Evolutionary conservation across 257 asterid species (phyloP).

Genomic region (Solanum paucissectum): DNA sequence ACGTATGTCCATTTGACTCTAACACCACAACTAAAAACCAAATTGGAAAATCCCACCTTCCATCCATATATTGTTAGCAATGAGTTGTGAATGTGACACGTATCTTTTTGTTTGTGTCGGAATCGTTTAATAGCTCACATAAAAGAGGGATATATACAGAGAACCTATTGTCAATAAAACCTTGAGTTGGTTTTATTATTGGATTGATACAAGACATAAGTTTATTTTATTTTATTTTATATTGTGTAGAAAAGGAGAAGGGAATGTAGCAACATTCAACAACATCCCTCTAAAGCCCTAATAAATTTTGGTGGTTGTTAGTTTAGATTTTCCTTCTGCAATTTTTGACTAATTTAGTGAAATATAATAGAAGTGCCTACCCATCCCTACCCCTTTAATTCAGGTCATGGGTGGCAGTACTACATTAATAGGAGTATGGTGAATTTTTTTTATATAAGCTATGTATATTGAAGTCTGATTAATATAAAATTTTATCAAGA

Average conservation of each 20-base stretch:
- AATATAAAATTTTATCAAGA: too few species aligned
- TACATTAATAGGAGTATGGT: background rate
- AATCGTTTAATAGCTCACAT: too few species aligned
- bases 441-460: too few species aligned
- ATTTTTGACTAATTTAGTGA: background rate
- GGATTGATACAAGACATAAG: background rate
- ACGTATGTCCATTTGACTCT: background rate
- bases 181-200: background rate
- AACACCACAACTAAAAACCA: background rate
- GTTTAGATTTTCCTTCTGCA: slow-evolving; percentile 17
- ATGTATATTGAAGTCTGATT: too few species aligned
- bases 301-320: slow-evolving; percentile 19
- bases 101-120: background rate
- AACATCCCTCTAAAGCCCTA: background rate
- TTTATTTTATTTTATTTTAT: background rate
- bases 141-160: background rate
- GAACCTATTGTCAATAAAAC: background rate
- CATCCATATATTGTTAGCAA: background rate
- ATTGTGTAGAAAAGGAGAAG: background rate
- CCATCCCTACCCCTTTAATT: background rate
- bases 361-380: background rate
- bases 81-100: background rate
- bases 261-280: background rate
- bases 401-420: background rate
- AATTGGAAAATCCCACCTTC: background rate